Evolutionary conservation across 1,284 basidiomycete species (phyloP), one percentile per base, ranked within the genome.

Genomic region (Ustilago nuda): DNA sequence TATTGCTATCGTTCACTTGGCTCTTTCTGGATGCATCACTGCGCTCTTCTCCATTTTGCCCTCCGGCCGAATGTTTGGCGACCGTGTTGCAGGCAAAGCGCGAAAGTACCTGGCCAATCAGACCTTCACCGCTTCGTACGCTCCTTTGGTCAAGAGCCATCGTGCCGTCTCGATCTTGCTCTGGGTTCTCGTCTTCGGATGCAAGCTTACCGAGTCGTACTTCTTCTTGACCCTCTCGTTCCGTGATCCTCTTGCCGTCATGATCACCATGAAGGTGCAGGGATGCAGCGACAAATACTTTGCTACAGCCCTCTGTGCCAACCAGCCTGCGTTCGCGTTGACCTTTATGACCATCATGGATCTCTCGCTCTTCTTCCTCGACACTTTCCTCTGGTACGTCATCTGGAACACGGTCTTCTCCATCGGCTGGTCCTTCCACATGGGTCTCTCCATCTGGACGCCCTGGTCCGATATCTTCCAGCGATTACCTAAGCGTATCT

Each of bases 341-440:
- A 71, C 78, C 30, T 78, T 83, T 32, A 85, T 85, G 83, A 79
- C 80, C 56, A 70, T 85, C 73, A 85, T 85, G 84, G 84, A 85
- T 61, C 71, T 85, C 62, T 76, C 71, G 45, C 81, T 85, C 35
- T 85, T 85, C 82, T 85, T 85, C 81, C 72, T 85, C 41, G 84
- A 85, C 76, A 85, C 84, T 3, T 85, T 84, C 79, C 60, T 85
- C 65, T 85, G 84, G 84, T 85, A 85, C 75, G 84, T 85, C 70
- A 84, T 85, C 39, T 85, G 84, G 84, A 85, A 83, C 80, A 84
- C 84, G 48, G 84, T 85, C 72, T 85, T 85, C 77, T 80, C 76
- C 60, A 81, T 85, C 57, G 84, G 83, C 39, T 85, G 84, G 84
- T 79, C 83, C 17, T 85, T 85, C 75, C 77, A 76, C 53, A 82